Conservation (phyloP, 2,329 filamentous ascomycete genomes). For the Didymella pomorum region DNA sequence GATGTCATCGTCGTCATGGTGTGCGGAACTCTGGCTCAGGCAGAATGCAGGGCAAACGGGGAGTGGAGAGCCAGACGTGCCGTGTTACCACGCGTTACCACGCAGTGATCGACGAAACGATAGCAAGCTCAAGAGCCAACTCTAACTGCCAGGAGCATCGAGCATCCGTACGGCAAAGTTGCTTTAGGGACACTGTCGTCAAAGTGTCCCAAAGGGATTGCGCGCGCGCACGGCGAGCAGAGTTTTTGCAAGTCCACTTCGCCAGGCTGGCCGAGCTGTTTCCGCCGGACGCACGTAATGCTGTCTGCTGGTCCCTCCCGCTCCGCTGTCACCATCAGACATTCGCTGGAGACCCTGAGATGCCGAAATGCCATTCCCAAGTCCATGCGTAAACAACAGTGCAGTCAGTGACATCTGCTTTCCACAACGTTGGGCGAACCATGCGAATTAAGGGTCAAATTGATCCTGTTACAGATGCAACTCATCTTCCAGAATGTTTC, state of each 20-base stretch:
- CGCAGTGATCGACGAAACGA: constrained; percentile 31
- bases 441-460: constrained; percentile 22
- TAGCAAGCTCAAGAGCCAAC: constrained; percentile 26
- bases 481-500: constrained; percentile 47
- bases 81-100: constrained; percentile 23
- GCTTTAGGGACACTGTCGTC: constrained; percentile 21
- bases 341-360: constrained; percentile 8
- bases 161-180: constrained; percentile 29
- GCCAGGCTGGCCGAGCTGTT: constrained; percentile 20
- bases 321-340: constrained; percentile 26
- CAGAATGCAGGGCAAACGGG: constrained; percentile 29
- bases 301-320: constrained; percentile 21
- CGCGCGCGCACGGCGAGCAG: constrained; percentile 23
- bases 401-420: constrained; percentile 2
- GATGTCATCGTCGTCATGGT: constrained; percentile 28
- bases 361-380: constrained; percentile 7
- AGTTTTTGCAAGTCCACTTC: constrained; percentile 20
- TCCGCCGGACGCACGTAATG: constrained; percentile 21
- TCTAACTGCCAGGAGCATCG: constrained; percentile 21
- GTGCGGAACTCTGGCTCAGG: constrained; percentile 9
- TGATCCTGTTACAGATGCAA: constrained; percentile 26
- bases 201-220: constrained; percentile 23
- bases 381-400: constrained; percentile 16
- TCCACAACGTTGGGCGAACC: constrained; percentile 23
- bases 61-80: constrained; percentile 32